A percentile compares a stretch with the other conserved stretches of the same genome.
phyloP scores from a whole-genome alignment of 305 asterid genomes.

The Solanum hybrid region DNA sequence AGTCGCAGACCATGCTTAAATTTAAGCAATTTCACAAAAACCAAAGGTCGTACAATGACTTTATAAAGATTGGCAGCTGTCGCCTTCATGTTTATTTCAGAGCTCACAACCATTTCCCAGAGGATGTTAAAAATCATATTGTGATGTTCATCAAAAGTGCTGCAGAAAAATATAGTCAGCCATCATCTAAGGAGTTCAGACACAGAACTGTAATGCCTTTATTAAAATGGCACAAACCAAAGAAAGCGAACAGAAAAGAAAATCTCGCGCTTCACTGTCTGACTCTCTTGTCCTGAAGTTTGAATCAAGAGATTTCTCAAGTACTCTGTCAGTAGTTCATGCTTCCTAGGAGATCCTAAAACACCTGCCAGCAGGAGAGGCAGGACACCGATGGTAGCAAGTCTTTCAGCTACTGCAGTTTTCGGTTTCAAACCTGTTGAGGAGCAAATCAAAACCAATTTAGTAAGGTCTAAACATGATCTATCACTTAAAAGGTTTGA shows the following conservation, averaged over 20 bases:
- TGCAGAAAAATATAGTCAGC: constrained; percentile 27
- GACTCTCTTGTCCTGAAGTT: constrained; percentile 53
- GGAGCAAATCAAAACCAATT: not conserved
- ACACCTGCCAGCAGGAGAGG: constrained; percentile 96
- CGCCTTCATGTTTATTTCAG: constrained; percentile 59
- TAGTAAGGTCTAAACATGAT: not conserved
- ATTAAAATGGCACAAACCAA: constrained; percentile 41
- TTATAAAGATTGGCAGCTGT: constrained; percentile 79
- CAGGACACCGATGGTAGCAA: constrained; percentile 74
- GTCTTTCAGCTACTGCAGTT: constrained; percentile 53
- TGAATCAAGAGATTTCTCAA: constrained; percentile 64
- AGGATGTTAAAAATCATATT: constrained; percentile 70
- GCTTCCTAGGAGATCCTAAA: constrained; percentile 77
- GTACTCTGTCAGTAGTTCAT: constrained; percentile 53
- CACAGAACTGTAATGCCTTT: not conserved
- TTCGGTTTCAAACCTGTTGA: constrained; percentile 72
- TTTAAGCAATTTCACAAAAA: constrained; percentile 1
- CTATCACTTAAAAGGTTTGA: not conserved
- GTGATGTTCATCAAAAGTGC: constrained; percentile 81
- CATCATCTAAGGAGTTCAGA: not conserved
- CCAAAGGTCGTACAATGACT: constrained; percentile 64
- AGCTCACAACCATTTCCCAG: constrained; percentile 96
- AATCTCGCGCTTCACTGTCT: constrained; percentile 58
- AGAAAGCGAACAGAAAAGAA: constrained; percentile 84
- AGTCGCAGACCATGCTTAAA: not conserved